Base-by-base conservation (phyloP, 768 basidiomycete genomes). In the Russula ochroleuca region DNA sequence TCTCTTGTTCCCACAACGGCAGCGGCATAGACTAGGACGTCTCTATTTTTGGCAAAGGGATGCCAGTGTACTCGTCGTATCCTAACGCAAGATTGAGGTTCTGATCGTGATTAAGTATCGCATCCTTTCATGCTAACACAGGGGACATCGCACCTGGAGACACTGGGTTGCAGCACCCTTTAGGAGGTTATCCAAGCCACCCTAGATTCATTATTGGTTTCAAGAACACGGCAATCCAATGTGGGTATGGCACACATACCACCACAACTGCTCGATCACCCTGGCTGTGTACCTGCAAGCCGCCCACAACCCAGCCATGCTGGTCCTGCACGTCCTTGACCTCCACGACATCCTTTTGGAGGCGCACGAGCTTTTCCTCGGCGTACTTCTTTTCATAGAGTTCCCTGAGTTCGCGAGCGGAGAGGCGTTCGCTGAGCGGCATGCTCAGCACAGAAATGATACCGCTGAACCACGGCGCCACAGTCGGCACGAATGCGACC, bases 161-260 rank as follows among this genome's bases (percentile, higher is more conserved):
- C 96, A 98, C 75, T 99, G 97, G n/a, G 96, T 98, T 19, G 97
- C 97, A 55, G 97, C 97, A 8, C 97, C 97, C 75, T 99, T 99
- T 66, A 99, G 79, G 61, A 99, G 77, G 77, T 99, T 99, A 73
- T 99, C 97, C 70, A 99, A 76, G 0, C 94, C 94, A 54, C 93
- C 96, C 92, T 93, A 65, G 38, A 8, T 52, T n/a, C 35, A 2
- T n/a, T 35, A 43, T 53, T 25, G 55, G 47, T 13, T 56, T 45
- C 33, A 35, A 51, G 31, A 15, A 53, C 33, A 31, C 54, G 48
- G 52, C 0, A 57, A 48, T 47, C 47, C 33, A 43, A 28, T 48
- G 62, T n/a, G 61, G n/a, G 15, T 40, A 59, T 21, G 61, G 14
- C 56, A 83, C 56, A 83, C 88, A 66, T 71, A 92, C 92, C 25